These are phyloP conservation scores for Umbellularia californica DNA, from an alignment of 164 flowering plant species.

Conservation along the genomic window DNA sequence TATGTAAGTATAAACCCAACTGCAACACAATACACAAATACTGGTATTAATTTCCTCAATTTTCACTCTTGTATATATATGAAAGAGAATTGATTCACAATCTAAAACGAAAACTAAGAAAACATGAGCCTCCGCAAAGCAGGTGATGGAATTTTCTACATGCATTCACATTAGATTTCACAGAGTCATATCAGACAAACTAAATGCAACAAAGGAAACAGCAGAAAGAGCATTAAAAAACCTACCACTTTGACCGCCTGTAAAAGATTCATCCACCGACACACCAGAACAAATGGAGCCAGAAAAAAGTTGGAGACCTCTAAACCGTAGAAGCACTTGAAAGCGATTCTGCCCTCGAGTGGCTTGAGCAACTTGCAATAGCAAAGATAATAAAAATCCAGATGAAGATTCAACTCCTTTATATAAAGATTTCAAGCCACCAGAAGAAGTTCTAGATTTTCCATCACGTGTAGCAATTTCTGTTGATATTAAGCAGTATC, in stretches of 20 bases:
- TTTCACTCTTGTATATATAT: neutral
- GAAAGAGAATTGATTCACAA: neutral
- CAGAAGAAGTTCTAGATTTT: constrained; percentile 22
- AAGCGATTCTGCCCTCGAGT: constrained; percentile 39
- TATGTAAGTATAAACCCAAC: neutral
- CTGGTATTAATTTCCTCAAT: neutral
- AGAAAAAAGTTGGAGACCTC: constrained; percentile 64
- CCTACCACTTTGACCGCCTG: constrained; percentile 37
- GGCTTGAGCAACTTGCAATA: constrained; percentile 53
- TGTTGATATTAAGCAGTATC: constrained; percentile 73
- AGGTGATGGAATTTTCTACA: neutral
- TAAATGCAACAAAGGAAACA: neutral
- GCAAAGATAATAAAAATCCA: constrained; percentile 52
- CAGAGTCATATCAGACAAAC: neutral
- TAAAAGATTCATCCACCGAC: constrained; percentile 28
- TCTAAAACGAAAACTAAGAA: no score
- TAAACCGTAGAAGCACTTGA: constrained; percentile 63
- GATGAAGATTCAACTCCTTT: constrained; percentile 61
- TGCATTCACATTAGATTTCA: neutral
- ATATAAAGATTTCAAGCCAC: constrained; percentile 44
- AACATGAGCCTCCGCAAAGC: neutral
- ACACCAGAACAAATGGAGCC: constrained; percentile 55
- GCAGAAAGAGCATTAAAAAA: neutral
- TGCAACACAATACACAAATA: neutral
- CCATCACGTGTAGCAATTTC: constrained; percentile 78